Base-by-base conservation (phyloP, 2,329 filamentous ascomycete species). In the Venturia pyrina region DNA sequence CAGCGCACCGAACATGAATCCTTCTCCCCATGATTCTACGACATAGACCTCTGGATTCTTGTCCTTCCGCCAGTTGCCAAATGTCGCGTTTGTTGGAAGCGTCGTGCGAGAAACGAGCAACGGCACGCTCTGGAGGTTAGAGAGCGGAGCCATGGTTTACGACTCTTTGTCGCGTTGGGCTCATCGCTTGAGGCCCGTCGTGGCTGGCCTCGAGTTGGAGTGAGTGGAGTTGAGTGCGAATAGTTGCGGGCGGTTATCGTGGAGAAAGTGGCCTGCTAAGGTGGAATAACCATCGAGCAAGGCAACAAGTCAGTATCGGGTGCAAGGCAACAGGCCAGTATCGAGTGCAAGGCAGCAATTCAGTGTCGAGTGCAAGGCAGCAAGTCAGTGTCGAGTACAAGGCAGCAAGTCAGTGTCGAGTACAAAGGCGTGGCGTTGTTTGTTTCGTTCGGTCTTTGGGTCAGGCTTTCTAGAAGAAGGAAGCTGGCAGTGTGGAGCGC, bases 1-100 rank as follows among this genome's bases (percentile, higher is more conserved):
- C 46, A 65, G 40, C 8, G 63, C 63, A 21, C 63, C 63, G 37
- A 65, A 60, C 63, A 65, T 65, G 50, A 65, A 65, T 24, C 63
- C 63, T 15, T 64, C 62, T 1, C 62, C 62, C 63, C 63, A 65
- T 41, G 48, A 43, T 60, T 65, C 63, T 15, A 65, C 53, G 21
- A 65, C 53, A 41, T 40, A 65, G 10, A n/a, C 63, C 37, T 65
- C 34, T 60, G 63, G 44, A 15, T 59, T 48, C 10, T 61, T 40
- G 3, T 57, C 63, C 24, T 34, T 46, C 7, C 63, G 63, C 63
- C 63, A 65, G n/a, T 60, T 65, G 63, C 63, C 63, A 44, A 44
- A 65, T 4, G 63, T 60, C n/a, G 53, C 32, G 37, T 21, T 24
- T 0, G 21, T 62, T 4, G n/a, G 10, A 6, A 8, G 7, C 37